Evolutionary conservation across 805 yeast species (phyloP).

Genomic region (Lachancea quebecensis): DNA sequence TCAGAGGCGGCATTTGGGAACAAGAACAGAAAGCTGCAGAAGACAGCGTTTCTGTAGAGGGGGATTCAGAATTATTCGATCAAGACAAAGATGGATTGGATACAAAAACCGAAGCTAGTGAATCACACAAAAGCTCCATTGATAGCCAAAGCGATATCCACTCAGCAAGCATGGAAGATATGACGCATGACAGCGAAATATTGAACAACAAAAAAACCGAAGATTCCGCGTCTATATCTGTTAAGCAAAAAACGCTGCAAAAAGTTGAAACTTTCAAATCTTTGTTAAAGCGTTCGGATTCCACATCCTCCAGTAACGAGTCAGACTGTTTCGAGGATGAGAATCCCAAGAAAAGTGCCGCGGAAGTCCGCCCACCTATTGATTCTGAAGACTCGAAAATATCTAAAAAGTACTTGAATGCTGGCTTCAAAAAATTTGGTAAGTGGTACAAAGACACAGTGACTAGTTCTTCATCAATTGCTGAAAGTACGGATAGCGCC

Average conservation of each 20-base stretch:
- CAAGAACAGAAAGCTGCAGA: conserved; percentile 9
- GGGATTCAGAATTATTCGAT: background rate
- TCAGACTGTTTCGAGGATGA: conserved; percentile 19
- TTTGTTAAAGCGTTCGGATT: conserved; percentile 13
- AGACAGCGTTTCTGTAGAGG: background rate
- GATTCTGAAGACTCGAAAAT: conserved; percentile 9
- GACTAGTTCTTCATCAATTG: conserved; percentile 1
- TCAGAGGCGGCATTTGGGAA: conserved; percentile 92
- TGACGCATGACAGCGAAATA: background rate
- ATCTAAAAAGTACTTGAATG: conserved; percentile 35
- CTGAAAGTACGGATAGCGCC: conserved; percentile 2
- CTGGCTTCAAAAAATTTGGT: conserved; percentile 52
- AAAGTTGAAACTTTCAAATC: conserved; percentile 17
- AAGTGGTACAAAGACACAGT: conserved; percentile 52
- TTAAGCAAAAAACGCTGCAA: conserved; percentile 15
- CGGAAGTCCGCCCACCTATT: background rate
- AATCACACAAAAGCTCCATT: background rate
- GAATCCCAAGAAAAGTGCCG: background rate
- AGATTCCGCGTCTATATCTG: background rate
- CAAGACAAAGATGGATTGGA: no score
- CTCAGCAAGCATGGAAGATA: background rate
- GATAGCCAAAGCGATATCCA: background rate
- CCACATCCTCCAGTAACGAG: conserved; percentile 19
- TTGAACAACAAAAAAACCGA: background rate
- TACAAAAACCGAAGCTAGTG: background rate